Base-by-base conservation (phyloP, 345 rosid species). In the Nasturtium officinale region DNA sequence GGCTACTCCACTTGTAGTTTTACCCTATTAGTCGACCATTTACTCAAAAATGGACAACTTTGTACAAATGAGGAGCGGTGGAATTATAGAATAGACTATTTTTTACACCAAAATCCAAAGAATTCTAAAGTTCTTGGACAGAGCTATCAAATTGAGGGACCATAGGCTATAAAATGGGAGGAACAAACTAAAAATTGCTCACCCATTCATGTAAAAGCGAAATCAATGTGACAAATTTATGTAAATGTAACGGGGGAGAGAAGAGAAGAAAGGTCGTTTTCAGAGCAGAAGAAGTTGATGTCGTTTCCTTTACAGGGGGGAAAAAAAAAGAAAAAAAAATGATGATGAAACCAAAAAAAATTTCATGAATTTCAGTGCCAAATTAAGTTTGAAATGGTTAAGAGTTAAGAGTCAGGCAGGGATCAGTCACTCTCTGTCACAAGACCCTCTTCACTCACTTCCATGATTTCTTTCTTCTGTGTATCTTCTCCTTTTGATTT, bases 291-390 rank as follows among this genome's bases (percentile, higher is more conserved):
- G 74, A 76, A 76, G 57, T 76, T 67, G 42, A 69, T 69, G 79
- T 43, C 70, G 64, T 53, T 75, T 68, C 65, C 16, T 67, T 50
- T 23, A 21, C 62, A 65, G 65, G 35, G 25, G 65, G 35, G 25
- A 23, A 23, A 23, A 28, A 20, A 35, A 10, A 45, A 0, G 45
- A 7, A 48, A 1, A 57, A 25, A 25, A 7, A 25, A 25, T 47
- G 67, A 58, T 35, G 28, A 71, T 48, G 32, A 60, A 45, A 43
- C 18, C n/a, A 12, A 35, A 25, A 40, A 52, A 75, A 43, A 53
- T 54, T 15, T 35, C 79, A 76, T 76, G 75, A 15, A 32, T 76
- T 76, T 76, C 79, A 76, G 79, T 62, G 79, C 79, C 71, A 69
- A 76, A n/a, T n/a, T n/a, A n/a, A 63, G 75, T 69, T 68, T 51